Conservation (phyloP, 2,329 filamentous ascomycete species). For the Penicillium frequentans region DNA sequence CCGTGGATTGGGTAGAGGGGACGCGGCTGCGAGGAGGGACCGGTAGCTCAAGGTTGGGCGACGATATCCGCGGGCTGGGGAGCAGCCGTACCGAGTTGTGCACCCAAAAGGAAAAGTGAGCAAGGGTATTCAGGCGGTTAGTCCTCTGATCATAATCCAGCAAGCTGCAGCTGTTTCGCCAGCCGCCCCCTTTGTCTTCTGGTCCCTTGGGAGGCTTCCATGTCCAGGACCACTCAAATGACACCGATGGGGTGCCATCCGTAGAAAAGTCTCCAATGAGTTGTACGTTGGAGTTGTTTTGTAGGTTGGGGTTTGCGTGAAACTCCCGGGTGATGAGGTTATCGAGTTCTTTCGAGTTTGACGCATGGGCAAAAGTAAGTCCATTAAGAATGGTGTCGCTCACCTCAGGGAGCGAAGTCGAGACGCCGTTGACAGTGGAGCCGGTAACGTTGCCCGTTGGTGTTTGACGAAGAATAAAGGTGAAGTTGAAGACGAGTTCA, state of each 20-base stretch:
- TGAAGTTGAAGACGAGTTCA: constrained; percentile 90
- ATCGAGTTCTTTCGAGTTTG: constrained; percentile 82
- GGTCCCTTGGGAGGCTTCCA: constrained; percentile 83
- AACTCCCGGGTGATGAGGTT: constrained; percentile 94
- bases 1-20: constrained; percentile 82
- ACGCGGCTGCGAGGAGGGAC: constrained; percentile 76
- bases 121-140: constrained; percentile 82
- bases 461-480: constrained; percentile 71
- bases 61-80: constrained; percentile 62
- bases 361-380: constrained; percentile 88
- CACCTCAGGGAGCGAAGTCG: constrained; percentile 50
- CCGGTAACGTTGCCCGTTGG: constrained; percentile 52
- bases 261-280: constrained; percentile 91
- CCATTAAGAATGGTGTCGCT: constrained; percentile 80
- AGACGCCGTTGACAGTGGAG: constrained; percentile 50
- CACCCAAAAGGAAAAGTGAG: constrained; percentile 94
- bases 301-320: constrained; percentile 92
- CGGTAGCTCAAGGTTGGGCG: constrained; percentile 70
- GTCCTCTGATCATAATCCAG: constrained; percentile 95
- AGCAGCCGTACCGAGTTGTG: constrained; percentile 58
- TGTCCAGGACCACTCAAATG: constrained; percentile 95
- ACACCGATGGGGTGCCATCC: constrained; percentile 75
- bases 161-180: constrained; percentile 96
- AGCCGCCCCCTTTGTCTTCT: constrained; percentile 86
- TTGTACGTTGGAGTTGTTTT: constrained; percentile 95